Conservation (phyloP, 768 basidiomycete species). For the Lanmaoa pseudosensibilis region DNA sequence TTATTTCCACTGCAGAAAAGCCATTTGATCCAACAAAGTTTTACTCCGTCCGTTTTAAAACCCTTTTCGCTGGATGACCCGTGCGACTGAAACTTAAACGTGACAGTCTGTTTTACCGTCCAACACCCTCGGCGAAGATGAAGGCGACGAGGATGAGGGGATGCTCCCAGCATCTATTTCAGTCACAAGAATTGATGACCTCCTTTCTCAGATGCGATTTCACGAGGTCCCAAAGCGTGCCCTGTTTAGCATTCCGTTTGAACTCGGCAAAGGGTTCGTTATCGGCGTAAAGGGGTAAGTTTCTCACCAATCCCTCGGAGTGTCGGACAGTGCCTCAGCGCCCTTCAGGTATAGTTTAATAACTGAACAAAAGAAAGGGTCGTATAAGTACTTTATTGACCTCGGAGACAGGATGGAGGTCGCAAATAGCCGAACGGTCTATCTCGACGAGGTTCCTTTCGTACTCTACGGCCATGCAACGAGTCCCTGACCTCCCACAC, state of each 20-base stretch:
- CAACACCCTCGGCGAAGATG: slow-evolving; percentile 45
- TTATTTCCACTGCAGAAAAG: slow-evolving; percentile 69
- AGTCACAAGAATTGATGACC: slow-evolving; percentile 73
- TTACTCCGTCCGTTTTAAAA: slow-evolving; percentile 59
- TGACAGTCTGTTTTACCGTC: slow-evolving; percentile 59
- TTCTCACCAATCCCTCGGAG: slow-evolving; percentile 1
- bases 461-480: not conserved
- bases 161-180: slow-evolving; percentile 70
- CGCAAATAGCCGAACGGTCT: slow-evolving; percentile 65
- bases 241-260: slow-evolving; percentile 77
- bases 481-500: slow-evolving; percentile 4
- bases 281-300: slow-evolving; percentile 83
- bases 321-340: slow-evolving; percentile 1
- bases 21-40: slow-evolving; percentile 74
- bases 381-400: slow-evolving; percentile 82
- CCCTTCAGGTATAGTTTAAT: slow-evolving; percentile 76
- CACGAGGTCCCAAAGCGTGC: slow-evolving; percentile 83
- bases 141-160: slow-evolving; percentile 50
- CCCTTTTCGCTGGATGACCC: not conserved
- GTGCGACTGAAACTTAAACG: slow-evolving; percentile 4
- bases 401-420: slow-evolving; percentile 77
- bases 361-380: slow-evolving; percentile 82
- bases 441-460: slow-evolving; percentile 63
- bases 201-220: slow-evolving; percentile 77
- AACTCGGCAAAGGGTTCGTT: slow-evolving; percentile 68